Conservation (phyloP, 768 basidiomycete genomes). For the Favolaschia claudopus region DNA sequence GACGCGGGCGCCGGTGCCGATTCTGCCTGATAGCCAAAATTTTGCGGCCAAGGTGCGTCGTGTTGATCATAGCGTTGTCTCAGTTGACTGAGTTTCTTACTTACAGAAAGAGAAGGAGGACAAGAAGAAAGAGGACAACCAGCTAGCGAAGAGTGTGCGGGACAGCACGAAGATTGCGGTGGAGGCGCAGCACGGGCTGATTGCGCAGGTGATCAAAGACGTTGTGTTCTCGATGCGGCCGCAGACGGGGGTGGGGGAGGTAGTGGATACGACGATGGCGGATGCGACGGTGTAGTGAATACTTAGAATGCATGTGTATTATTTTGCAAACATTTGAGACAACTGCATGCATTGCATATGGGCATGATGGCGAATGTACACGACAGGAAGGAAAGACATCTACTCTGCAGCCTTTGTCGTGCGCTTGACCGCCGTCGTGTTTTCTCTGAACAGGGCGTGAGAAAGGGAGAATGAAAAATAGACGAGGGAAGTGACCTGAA, state of each 20-base stretch:
- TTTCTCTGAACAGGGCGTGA: constrained; percentile 65
- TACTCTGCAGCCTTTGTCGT: constrained; percentile 60
- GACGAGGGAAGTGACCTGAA: constrained; percentile 69
- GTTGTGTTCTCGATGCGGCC: constrained; percentile 81
- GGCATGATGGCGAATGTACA: constrained; percentile 19
- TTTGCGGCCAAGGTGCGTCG: constrained; percentile 51
- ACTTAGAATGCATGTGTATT: constrained; percentile 17
- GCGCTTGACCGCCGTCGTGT: constrained; percentile 90
- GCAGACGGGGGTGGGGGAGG: not conserved
- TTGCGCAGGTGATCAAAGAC: constrained; percentile 93
- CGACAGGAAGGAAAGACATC: constrained; percentile 14
- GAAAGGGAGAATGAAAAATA: not conserved
- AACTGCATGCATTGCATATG: constrained; percentile 18
- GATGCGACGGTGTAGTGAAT: not conserved
- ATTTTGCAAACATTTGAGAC: constrained; percentile 17
- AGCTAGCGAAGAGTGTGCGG: constrained; percentile 87
- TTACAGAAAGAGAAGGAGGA: constrained; percentile 65
- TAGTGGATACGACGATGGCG: constrained; percentile 9
- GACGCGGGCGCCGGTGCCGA: constrained; percentile 66
- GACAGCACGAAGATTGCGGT: constrained; percentile 92
- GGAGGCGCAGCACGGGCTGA: constrained; percentile 93
- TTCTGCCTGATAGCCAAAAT: constrained; percentile 52
- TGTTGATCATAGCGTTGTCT: not conserved
- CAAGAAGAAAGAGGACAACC: constrained; percentile 89
- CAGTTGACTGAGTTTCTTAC: not conserved